Evolutionary conservation across 257 asterid species (phyloP).

Genomic region (Ilex aquifolium): DNA sequence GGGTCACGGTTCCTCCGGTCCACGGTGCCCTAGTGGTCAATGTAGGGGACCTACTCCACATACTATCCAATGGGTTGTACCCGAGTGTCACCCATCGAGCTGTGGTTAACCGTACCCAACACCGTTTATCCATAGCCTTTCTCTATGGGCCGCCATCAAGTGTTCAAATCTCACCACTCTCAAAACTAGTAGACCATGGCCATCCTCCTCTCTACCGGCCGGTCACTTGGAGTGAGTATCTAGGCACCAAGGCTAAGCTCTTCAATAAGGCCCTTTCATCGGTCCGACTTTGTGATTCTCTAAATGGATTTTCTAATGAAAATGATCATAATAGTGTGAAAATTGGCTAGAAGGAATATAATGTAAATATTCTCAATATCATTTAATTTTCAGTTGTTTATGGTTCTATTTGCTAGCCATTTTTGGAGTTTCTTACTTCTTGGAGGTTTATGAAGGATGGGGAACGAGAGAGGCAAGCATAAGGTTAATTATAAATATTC

Average conservation of each 20-base stretch:
- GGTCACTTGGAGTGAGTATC: slow-evolving; percentile 80
- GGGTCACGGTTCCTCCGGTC: slow-evolving; percentile 69
- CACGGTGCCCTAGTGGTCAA: slow-evolving; percentile 67
- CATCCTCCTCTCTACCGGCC: slow-evolving; percentile 64
- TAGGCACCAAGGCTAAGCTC: slow-evolving; percentile 65
- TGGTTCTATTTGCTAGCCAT: neutral
- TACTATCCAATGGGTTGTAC: slow-evolving; percentile 70
- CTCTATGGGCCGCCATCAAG: slow-evolving; percentile 68
- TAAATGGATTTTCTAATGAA: slow-evolving; percentile 35
- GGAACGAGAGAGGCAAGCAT: too few species aligned
- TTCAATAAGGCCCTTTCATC: slow-evolving; percentile 76
- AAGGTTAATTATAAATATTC: too few species aligned
- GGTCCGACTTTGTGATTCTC: slow-evolving; percentile 45
- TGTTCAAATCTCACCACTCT: slow-evolving; percentile 50
- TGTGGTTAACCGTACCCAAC: slow-evolving; percentile 59
- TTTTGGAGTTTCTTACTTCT: neutral
- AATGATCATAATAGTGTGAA: slow-evolving; percentile 44
- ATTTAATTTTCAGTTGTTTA: neutral
- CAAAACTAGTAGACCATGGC: slow-evolving; percentile 43
- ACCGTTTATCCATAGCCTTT: slow-evolving; percentile 66
- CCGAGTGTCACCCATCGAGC: slow-evolving; percentile 83
- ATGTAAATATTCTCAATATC: neutral
- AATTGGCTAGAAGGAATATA: slow-evolving; percentile 32
- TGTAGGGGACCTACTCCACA: slow-evolving; percentile 82
- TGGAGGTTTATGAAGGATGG: neutral